These are phyloP conservation scores for Prinsepia uniflora DNA, from an alignment of 306 rosid species.

Conservation along the genomic window DNA sequence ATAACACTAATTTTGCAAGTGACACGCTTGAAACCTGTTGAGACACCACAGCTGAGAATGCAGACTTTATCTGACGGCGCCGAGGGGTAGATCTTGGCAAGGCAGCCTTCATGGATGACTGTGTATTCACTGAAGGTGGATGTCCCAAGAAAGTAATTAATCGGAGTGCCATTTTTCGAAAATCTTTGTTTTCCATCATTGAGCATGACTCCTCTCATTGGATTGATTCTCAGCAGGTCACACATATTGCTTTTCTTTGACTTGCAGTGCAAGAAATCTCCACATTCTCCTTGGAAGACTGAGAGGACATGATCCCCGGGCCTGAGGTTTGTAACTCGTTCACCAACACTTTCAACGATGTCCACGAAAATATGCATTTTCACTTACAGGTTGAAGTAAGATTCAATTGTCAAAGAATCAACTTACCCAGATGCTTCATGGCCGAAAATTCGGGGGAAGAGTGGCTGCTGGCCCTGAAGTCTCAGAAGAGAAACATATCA, in stretches of 20 bases:
- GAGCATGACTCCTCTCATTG: slow-evolving; percentile 34
- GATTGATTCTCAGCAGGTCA: slow-evolving; percentile 32
- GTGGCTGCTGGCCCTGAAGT: slow-evolving; percentile 24
- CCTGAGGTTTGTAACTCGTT: slow-evolving; percentile 26
- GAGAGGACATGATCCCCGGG: slow-evolving; percentile 38
- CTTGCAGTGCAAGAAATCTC: slow-evolving; percentile 38
- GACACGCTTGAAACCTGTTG: slow-evolving; percentile 19
- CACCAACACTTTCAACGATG: slow-evolving; percentile 45
- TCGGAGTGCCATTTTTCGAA: slow-evolving; percentile 36
- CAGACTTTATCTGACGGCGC: slow-evolving; percentile 44
- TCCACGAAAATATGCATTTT: neutral
- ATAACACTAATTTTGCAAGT: no score
- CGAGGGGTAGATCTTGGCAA: slow-evolving; percentile 33
- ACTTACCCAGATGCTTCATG: slow-evolving; percentile 44
- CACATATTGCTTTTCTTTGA: slow-evolving; percentile 43
- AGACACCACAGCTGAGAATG: slow-evolving; percentile 40
- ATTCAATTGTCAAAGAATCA: neutral
- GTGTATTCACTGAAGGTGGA: slow-evolving; percentile 46
- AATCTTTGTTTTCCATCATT: slow-evolving; percentile 37
- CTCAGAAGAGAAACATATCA: neutral
- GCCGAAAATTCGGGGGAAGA: slow-evolving; percentile 36
- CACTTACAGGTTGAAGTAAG: neutral
- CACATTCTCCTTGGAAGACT: slow-evolving; percentile 38
- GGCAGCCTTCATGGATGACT: slow-evolving; percentile 35
- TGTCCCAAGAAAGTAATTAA: slow-evolving; percentile 39